Conservation (phyloP, 805 yeast genomes). For the Saturnispora saitoi region DNA sequence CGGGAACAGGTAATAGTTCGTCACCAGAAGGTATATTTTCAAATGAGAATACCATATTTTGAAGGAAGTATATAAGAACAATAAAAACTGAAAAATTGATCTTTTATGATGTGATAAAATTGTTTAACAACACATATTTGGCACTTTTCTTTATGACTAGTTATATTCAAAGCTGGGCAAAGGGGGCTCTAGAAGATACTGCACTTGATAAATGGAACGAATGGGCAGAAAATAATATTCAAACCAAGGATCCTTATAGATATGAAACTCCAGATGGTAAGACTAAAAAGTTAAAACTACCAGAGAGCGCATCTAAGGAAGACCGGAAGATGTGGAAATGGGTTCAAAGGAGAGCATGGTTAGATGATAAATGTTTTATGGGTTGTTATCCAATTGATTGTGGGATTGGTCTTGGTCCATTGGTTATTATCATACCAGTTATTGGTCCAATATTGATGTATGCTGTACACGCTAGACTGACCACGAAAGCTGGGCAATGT, state of each 20-base stretch:
- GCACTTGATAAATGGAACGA: constrained; percentile 52
- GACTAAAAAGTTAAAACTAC: constrained; percentile 49
- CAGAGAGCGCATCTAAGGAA: constrained; percentile 45
- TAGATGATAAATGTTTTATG: constrained; percentile 72
- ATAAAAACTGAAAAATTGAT: not conserved
- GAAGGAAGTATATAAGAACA: not conserved
- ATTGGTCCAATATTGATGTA: constrained; percentile 84
- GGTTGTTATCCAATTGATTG: constrained; percentile 71
- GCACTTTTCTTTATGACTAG: not conserved
- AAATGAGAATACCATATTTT: constrained; percentile 23
- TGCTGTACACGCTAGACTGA: constrained; percentile 61
- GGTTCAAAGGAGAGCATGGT: constrained; percentile 76
- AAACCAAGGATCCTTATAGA: constrained; percentile 59
- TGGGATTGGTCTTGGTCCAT: constrained; percentile 72
- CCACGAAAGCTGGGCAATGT: constrained; percentile 48
- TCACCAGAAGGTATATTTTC: constrained; percentile 27
- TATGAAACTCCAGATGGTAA: constrained; percentile 43
- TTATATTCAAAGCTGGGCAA: constrained; percentile 11
- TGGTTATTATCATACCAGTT: constrained; percentile 58
- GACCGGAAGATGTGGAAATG: constrained; percentile 65
- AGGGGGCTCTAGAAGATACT: constrained; percentile 11
- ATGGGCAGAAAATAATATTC: constrained; percentile 55
- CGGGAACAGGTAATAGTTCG: constrained; percentile 37
- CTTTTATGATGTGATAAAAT: not conserved
- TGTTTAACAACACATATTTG: not conserved